Conservation (phyloP, 2,329 filamentous ascomycete genomes). For the Acrodontium crateriforme region DNA sequence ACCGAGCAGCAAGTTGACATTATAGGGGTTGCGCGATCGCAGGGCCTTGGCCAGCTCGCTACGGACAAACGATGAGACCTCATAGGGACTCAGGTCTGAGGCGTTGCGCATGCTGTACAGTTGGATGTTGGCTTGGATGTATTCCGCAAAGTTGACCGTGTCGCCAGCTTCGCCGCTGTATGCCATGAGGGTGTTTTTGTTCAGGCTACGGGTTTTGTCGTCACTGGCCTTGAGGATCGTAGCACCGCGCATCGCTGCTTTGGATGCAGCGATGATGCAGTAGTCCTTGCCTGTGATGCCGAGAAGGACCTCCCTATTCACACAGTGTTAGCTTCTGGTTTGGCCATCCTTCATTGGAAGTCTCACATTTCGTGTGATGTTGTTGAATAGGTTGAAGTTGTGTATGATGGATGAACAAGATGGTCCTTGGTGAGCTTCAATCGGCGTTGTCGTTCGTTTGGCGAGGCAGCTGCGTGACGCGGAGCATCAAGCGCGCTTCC, state of each 20-base stretch:
- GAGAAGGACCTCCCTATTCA: constrained; percentile 83
- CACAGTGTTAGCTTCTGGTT: constrained; percentile 1
- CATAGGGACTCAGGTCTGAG: constrained; percentile 77
- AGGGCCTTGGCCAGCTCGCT: constrained; percentile 83
- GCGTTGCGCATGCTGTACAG: constrained; percentile 98
- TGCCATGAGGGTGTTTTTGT: constrained; percentile 88
- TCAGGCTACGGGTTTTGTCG: constrained; percentile 88
- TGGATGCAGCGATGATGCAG: constrained; percentile 91
- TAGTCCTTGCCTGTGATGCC: constrained; percentile 99
- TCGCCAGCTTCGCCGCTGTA: constrained; percentile 95
- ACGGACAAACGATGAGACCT: constrained; percentile 84
- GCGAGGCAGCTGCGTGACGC: constrained; percentile 1
- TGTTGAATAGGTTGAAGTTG: background rate
- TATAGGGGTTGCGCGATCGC: constrained; percentile 86
- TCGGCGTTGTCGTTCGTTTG: background rate
- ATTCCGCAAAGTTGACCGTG: constrained; percentile 99
- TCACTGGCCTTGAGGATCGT: constrained; percentile 90
- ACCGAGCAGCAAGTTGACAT: constrained; percentile 88
- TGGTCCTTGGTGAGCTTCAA: background rate
- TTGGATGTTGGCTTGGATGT: constrained; percentile 95
- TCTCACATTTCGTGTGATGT: background rate
- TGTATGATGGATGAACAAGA: background rate
- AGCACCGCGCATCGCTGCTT: constrained; percentile 94
- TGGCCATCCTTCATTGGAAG: background rate
- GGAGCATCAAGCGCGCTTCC: too few species aligned